Evolutionary conservation across 148 eudicot species (phyloP), one percentile per base, ranked within the genome.

Genomic region (Simmondsia chinensis): DNA sequence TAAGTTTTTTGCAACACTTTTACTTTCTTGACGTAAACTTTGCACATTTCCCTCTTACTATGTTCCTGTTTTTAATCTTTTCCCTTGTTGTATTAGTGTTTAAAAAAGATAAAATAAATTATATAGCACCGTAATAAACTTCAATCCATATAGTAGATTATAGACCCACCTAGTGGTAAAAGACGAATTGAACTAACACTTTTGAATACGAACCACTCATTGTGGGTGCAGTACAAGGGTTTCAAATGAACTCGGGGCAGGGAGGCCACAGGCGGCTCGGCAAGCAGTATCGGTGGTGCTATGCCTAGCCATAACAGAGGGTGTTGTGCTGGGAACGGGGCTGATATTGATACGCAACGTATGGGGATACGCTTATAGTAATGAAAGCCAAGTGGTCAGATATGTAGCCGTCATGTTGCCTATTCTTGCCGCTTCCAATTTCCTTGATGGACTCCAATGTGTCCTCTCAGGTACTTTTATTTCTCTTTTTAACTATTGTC

Each of bases 241-340:
- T 22, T 57, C 73, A 14, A 68, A 68, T 38, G 73, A 68, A 52
- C 50, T 68, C 24, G 73, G 69, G 40, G 73, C 69, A 17, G 69
- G 64, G 25, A 54, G 41, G 45, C 52, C 68, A 33, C 37, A 43
- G 42, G 54, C 46, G 22, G 73, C 73, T 5, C 53, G 38, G 20
- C 36, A 50, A 20, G 73, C 60, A 51, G 60, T 68, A 35, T 24
- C 7, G 12, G 64, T 57, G 6, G 69, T 63, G 17, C 25, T 52
- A 41, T 51, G 54, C 35, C 35, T 52, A 68, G 54, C 52, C 13
- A 16, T 62, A 9, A 12, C 20, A 3, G 69, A 68, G 58, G 46
- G 68, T 30, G 22, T 43, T 46, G 17, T 57, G 20, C 59, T 68
- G 34, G 60, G 60, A 6, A 2, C 57, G 15, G 17, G 62, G 51